A percentile compares a stretch with the other conserved stretches of the same genome.
Evolutionary conservation across 2,329 filamentous ascomycete genomes (phyloP).

Genomic region (Fusarium sp.): DNA sequence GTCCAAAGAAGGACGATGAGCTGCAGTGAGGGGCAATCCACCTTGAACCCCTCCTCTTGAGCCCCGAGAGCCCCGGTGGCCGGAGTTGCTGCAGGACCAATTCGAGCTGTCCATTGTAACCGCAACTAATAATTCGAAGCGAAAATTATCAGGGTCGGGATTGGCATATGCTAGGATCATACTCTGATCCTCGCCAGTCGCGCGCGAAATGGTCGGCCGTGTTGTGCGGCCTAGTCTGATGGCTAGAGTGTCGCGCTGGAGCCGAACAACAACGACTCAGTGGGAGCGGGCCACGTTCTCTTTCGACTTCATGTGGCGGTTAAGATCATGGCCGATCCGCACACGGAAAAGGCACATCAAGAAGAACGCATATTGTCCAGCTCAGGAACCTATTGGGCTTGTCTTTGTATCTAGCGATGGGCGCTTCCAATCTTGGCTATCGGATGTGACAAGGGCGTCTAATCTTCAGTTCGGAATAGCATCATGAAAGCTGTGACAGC

Average conservation of each 20-base stretch:
- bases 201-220: constrained; percentile 40
- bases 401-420: not conserved
- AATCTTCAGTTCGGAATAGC: constrained; percentile 11
- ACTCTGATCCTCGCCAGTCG: constrained; percentile 35
- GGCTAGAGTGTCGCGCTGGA: constrained; percentile 39
- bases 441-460: not conserved
- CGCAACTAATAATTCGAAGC: constrained; percentile 37
- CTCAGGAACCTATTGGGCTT: constrained; percentile 12
- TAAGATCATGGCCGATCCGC: constrained; percentile 35
- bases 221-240: constrained; percentile 36
- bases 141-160: constrained; percentile 38
- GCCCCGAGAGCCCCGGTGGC: constrained; percentile 30
- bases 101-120: constrained; percentile 29
- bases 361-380: constrained; percentile 31
- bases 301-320: constrained; percentile 45
- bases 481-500: constrained; percentile 4
- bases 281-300: constrained; percentile 46
- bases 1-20: constrained; percentile 24
- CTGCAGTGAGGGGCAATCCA: constrained; percentile 33
- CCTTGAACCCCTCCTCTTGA: constrained; percentile 33
- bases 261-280: constrained; percentile 42
- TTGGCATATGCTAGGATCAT: constrained; percentile 29
- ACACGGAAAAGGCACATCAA: constrained; percentile 4
- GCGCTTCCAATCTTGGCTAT: not conserved
- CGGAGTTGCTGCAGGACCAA: constrained; percentile 32